Evolutionary conservation across 23 red algal species (phyloP), one percentile per base, ranked within the genome.

Genomic region (Gracilaria domingensis): DNA sequence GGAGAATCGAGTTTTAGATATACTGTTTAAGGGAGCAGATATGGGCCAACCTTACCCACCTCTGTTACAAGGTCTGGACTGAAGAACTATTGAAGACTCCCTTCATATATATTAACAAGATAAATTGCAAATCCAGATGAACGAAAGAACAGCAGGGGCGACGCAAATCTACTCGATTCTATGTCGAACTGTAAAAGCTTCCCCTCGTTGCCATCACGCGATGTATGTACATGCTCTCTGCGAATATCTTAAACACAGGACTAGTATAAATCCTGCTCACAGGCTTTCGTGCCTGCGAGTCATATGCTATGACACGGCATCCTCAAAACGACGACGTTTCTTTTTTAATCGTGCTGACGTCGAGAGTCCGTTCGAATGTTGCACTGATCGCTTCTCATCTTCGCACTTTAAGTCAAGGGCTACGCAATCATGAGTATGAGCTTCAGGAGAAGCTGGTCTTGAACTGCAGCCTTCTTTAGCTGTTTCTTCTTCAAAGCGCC

Each of bases 1-100:
- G 28, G 89, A 92, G 55, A 78, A 92, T 65, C 59, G 89, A 42
- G 78, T 92, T 44, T 42, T 92, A 18, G 89, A 76, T 61, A 92
- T 92, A 21, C 6, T 90, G 24, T 80, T 90, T 9, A 90, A 59
- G 39, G 87, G 59, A 80, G 87, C 54, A 57, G 55, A 70, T 25
- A 67, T 57, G 57, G 87, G 87, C 9, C 53, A 78, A 49, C 72
- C 71, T 29, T 90, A 90, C 77, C 87, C 87, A 66, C 71, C 87
- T 62, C 39, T 79, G 71, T 51, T 90, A 39, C 45, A 90, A 64
- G 87, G 87, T n/a, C 47, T 90, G 24, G 87, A 90, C 20, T 62
- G 50, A 14, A 24, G 50, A 51, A 8, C 40, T 50, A 20, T 30
- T 29, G 24, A 77, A 77, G 5, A 42, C 5, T 35, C 2, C 14